These are phyloP conservation scores for Fusarium sp. DNA, from an alignment of 2,329 filamentous ascomycete genomes.

Conservation along the genomic window DNA sequence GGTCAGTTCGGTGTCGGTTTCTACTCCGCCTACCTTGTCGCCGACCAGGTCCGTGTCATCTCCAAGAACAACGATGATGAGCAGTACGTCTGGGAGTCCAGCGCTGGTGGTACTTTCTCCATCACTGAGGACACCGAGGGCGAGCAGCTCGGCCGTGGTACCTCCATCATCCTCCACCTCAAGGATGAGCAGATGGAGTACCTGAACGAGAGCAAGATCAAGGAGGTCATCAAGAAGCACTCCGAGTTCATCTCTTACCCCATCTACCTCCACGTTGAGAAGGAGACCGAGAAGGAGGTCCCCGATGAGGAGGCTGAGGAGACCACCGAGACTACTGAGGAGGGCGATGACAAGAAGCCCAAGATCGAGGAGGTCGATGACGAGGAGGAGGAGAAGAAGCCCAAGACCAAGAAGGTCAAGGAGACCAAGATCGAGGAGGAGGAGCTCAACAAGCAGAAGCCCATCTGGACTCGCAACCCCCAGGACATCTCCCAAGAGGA, in stretches of 20 bases:
- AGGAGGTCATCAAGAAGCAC: conserved; percentile 99
- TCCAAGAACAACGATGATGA: conserved; percentile 99
- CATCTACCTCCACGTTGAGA: conserved; percentile 99
- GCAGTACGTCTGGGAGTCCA: conserved; percentile 99
- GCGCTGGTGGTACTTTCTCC: conserved; percentile 96
- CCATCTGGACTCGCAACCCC: conserved; percentile 99
- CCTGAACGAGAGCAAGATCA: conserved; percentile 98
- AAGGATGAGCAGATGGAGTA: conserved; percentile 99
- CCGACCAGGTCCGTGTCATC: conserved; percentile 93
- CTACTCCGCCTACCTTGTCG: conserved; percentile 99
- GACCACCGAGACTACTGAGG: conserved; percentile 71
- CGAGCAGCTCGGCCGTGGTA: conserved; percentile 91
- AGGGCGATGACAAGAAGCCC: conserved; percentile 92
- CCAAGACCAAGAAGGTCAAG: conserved; percentile 99
- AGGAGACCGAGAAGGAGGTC: conserved; percentile 99
- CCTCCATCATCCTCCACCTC: conserved; percentile 97
- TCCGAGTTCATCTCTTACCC: conserved; percentile 99
- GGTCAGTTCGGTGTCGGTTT: conserved; percentile 99
- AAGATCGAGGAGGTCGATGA: conserved; percentile 95
- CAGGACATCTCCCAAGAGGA: conserved; percentile 95
- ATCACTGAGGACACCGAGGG: conserved; percentile 92
- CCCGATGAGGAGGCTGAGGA: conserved; percentile 90
- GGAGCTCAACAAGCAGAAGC: conserved; percentile 99
- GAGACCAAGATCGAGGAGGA: conserved; percentile 99
- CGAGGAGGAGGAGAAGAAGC: conserved; percentile 91